Conservation (phyloP, 768 basidiomycete genomes). For the Chalciporus piperatus region DNA sequence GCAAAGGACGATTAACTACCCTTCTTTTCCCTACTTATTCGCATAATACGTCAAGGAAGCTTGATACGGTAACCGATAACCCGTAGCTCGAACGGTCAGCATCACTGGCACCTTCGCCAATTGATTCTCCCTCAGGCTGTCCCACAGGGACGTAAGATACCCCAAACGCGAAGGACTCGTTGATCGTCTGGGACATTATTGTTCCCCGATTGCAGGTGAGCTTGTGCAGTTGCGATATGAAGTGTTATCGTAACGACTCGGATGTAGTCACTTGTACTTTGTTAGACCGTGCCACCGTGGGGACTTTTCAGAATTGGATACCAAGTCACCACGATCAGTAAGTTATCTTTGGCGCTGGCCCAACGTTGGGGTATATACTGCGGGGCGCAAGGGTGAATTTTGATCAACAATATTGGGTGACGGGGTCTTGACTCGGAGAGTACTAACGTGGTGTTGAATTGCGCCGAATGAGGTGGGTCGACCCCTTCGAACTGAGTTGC, state of each 20-base stretch:
- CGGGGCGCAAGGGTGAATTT: background rate
- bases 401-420: no score
- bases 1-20: background rate
- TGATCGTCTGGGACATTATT: constrained; percentile 1
- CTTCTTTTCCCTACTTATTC: constrained; percentile 7
- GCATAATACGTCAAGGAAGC: no score
- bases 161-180: constrained; percentile 9
- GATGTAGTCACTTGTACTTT: no score
- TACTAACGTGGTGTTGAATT: no score
- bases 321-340: no score
- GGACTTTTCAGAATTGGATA: no score
- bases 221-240: constrained; percentile 1
- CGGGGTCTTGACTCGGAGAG: no score
- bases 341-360: no score
- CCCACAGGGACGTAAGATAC: constrained; percentile 4
- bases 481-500: background rate
- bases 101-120: constrained; percentile 22
- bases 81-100: background rate
- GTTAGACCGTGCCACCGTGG: no score
- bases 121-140: constrained; percentile 15
- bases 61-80: no score
- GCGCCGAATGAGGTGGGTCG: background rate
- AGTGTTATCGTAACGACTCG: background rate
- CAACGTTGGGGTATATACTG: no score
- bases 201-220: no score